These are phyloP conservation scores for Kitagawia praeruptora DNA, from an alignment of 129 eudicot genomes.

Conservation along the genomic window DNA sequence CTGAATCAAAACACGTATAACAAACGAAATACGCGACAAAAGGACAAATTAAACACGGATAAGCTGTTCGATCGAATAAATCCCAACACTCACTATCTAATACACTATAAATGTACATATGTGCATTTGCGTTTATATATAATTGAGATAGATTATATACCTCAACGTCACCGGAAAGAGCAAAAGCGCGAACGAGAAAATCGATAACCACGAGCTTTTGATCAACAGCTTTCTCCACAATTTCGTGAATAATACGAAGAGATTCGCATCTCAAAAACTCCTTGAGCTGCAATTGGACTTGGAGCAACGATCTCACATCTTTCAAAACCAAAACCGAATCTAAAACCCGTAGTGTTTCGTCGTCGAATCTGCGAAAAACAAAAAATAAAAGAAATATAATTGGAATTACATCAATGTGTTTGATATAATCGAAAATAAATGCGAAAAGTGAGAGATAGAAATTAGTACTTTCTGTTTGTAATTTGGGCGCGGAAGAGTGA, in stretches of 20 bases:
- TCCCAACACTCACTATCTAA: too few relatives aligned
- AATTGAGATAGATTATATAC: conserved; percentile 16
- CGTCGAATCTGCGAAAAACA: conserved; percentile 44
- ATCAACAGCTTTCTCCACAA: conserved; percentile 37
- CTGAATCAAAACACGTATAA: not conserved
- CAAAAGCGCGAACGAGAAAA: conserved; percentile 60
- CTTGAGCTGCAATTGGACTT: conserved; percentile 31
- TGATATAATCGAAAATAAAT: not conserved
- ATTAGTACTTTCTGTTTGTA: conserved; percentile 36
- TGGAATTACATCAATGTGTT: not conserved
- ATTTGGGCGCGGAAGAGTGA: conserved; percentile 55
- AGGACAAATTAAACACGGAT: too few relatives aligned
- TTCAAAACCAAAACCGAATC: conserved; percentile 43
- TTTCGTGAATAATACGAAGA: conserved; percentile 38
- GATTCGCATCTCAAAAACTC: conserved; percentile 62
- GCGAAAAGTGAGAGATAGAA: not conserved
- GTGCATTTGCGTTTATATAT: too few relatives aligned
- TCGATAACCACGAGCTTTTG: conserved; percentile 56
- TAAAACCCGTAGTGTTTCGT: conserved; percentile 45
- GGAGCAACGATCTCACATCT: conserved; percentile 41
- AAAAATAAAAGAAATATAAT: not conserved
- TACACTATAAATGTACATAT: not conserved
- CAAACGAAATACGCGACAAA: not conserved
- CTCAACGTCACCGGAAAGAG: conserved; percentile 59
- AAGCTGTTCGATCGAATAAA: too few relatives aligned